These are phyloP conservation scores for Rachicladosporium sp. DNA, from an alignment of 2,329 filamentous ascomycete species.

Conservation along the genomic window DNA sequence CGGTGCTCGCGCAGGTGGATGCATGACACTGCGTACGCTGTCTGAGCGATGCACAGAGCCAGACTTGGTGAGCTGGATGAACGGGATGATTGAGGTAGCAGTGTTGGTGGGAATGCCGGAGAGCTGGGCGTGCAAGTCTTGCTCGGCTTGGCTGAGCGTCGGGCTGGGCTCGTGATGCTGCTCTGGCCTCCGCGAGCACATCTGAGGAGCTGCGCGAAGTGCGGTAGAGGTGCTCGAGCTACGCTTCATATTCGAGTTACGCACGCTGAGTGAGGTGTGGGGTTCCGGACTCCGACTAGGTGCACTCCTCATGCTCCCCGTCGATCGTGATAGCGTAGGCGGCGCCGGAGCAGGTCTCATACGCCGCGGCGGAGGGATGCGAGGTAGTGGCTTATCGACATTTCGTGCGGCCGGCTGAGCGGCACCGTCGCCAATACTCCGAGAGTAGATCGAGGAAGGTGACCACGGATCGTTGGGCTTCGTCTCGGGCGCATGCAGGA, in stretches of 20 bases:
- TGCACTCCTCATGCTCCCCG: no score
- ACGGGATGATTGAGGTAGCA: neutral
- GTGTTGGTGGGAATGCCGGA: slow-evolving; percentile 14
- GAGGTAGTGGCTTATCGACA: slow-evolving; percentile 13
- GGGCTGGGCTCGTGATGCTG: slow-evolving; percentile 22
- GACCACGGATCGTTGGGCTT: neutral
- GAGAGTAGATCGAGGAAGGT: neutral
- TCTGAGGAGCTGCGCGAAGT: no score
- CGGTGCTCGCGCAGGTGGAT: slow-evolving; percentile 21
- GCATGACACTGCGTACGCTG: slow-evolving; percentile 19
- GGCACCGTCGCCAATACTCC: neutral
- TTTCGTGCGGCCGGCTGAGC: slow-evolving; percentile 1
- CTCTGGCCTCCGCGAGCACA: no score
- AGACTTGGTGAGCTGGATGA: neutral
- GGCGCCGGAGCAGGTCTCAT: slow-evolving; percentile 4
- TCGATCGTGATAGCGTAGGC: neutral
- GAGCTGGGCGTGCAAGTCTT: slow-evolving; percentile 22
- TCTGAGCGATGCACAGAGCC: slow-evolving; percentile 4
- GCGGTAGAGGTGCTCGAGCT: neutral
- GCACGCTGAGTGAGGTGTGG: neutral
- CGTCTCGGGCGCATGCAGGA: slow-evolving; percentile 2
- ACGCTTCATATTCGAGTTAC: neutral
- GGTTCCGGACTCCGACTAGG: neutral
- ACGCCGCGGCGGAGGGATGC: slow-evolving; percentile 7
- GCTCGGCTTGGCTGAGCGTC: slow-evolving; percentile 36